A percentile compares a stretch with the other conserved stretches of the same genome.
Conservation (phyloP, 306 rosid species). For the Cajanus cajan region DNA sequence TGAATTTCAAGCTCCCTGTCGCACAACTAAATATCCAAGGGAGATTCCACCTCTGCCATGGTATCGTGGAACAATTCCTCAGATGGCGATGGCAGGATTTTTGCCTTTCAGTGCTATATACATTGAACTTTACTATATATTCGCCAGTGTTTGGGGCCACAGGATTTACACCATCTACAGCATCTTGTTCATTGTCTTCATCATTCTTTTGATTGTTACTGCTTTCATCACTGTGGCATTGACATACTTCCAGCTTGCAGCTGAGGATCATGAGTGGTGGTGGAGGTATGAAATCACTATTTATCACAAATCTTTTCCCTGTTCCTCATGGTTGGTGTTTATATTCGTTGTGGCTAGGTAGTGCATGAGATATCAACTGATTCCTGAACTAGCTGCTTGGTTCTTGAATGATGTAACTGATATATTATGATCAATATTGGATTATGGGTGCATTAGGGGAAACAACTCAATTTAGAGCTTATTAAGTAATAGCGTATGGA, state of each 20-base stretch:
- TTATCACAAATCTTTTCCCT: neutral
- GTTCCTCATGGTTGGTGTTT: neutral
- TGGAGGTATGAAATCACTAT: conserved; percentile 47
- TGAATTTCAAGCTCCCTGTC: conserved; percentile 55
- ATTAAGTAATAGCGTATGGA: neutral
- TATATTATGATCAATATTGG: neutral
- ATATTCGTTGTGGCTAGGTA: neutral
- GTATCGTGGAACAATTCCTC: conserved; percentile 48
- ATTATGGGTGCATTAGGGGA: neutral
- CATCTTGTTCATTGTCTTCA: conserved; percentile 51
- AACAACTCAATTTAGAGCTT: neutral
- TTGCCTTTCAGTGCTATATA: conserved; percentile 56
- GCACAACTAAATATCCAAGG: conserved; percentile 55
- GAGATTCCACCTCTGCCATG: conserved; percentile 60
- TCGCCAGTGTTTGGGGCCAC: conserved; percentile 63
- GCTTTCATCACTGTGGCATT: conserved; percentile 55
- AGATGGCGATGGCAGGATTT: conserved; percentile 60
- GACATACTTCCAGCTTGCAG: conserved; percentile 67
- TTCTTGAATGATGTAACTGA: neutral
- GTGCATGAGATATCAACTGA: neutral
- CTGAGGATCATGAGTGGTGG: conserved; percentile 63
- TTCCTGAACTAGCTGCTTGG: neutral
- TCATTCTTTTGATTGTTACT: conserved; percentile 58
- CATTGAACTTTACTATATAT: conserved; percentile 52
- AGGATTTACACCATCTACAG: conserved; percentile 53